Conservation (phyloP, 176 grass and related monocot species). For the Carex cristatella region DNA sequence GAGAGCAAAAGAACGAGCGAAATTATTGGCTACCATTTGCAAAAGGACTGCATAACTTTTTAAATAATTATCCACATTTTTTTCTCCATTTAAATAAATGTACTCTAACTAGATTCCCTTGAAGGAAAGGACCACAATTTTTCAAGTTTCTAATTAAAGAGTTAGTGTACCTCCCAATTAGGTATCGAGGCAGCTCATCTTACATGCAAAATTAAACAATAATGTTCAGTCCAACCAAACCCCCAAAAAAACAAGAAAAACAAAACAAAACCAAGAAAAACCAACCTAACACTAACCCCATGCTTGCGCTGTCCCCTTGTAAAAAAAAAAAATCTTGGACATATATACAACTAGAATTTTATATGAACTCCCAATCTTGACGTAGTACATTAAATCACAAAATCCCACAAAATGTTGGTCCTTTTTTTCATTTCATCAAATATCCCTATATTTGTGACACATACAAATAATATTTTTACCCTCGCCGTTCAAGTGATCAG, state of each 20-base stretch:
- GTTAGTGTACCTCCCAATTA: slow-evolving; percentile 1
- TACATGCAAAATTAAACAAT: slow-evolving; percentile 11
- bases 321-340: neutral
- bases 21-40: neutral
- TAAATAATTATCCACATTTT: neutral
- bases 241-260: slow-evolving; percentile 11
- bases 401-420: neutral
- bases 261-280: slow-evolving; percentile 11
- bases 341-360: neutral
- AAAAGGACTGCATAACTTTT: neutral
- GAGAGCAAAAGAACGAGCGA: neutral
- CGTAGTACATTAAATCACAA: neutral
- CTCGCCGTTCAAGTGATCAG: neutral
- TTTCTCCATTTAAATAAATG: neutral
- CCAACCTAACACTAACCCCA: slow-evolving; percentile 21
- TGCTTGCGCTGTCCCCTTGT: neutral
- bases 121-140: neutral
- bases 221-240: slow-evolving; percentile 10
- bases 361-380: no score
- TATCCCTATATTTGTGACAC: neutral
- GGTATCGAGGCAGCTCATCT: slow-evolving; percentile 17
- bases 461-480: neutral
- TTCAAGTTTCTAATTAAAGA: slow-evolving; percentile 9
- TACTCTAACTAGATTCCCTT: neutral
- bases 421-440: neutral